phyloP scores from a whole-genome alignment of 2,329 filamentous ascomycete species.

The Metarhizium rileyi region DNA sequence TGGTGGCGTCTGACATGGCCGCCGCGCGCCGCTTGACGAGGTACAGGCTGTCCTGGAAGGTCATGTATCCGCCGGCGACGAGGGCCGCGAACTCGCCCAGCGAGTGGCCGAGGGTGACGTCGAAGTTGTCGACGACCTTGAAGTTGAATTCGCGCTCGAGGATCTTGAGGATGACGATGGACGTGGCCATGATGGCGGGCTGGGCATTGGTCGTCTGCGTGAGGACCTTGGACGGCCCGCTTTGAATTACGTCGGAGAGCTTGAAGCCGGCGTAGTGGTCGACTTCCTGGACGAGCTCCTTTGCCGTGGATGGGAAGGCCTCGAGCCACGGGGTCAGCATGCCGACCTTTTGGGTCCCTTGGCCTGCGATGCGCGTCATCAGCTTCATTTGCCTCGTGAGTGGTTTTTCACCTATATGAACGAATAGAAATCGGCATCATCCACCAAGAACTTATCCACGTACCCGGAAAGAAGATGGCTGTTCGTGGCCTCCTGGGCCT shows the following conservation, averaged over 20 bases:
- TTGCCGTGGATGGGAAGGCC: slow-evolving; percentile 69
- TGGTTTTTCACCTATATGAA: background rate
- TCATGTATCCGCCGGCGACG: slow-evolving; percentile 71
- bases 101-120: slow-evolving; percentile 82
- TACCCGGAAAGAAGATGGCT: slow-evolving; percentile 52
- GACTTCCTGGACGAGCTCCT: slow-evolving; percentile 74
- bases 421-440: background rate
- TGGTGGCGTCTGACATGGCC: slow-evolving; percentile 71
- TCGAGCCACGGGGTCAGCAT: slow-evolving; percentile 83
- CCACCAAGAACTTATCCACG: background rate
- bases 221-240: slow-evolving; percentile 67
- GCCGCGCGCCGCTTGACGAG: slow-evolving; percentile 71
- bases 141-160: slow-evolving; percentile 81
- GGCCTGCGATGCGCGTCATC: slow-evolving; percentile 40
- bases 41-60: slow-evolving; percentile 66
- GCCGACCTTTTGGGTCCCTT: slow-evolving; percentile 81
- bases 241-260: slow-evolving; percentile 67
- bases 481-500: slow-evolving; percentile 34
- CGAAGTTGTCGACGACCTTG: slow-evolving; percentile 56
- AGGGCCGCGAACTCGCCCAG: slow-evolving; percentile 89
- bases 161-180: slow-evolving; percentile 78
- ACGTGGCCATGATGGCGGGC: slow-evolving; percentile 93
- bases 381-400: background rate
- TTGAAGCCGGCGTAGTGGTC: slow-evolving; percentile 66
- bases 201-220: slow-evolving; percentile 82